Evolutionary conservation across 306 rosid genomes (phyloP).

Genomic region (Trichosanthes cucumerina): DNA sequence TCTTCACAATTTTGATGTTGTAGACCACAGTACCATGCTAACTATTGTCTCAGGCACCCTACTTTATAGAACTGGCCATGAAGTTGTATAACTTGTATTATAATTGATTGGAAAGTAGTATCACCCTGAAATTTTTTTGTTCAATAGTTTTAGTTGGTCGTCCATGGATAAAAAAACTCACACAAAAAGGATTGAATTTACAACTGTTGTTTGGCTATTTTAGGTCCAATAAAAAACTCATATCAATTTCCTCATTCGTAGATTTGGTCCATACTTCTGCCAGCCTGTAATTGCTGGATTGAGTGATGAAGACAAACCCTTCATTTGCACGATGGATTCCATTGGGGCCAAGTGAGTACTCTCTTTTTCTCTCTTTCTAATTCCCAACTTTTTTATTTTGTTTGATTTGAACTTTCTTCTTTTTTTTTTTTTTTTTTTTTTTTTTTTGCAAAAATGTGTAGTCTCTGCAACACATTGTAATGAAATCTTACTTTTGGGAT

Average conservation of each 20-base stretch:
- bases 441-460: not conserved
- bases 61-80: not conserved
- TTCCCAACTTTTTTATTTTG: not conserved
- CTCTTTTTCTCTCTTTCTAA: not conserved
- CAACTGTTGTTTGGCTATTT: not conserved
- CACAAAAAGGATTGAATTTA: not conserved
- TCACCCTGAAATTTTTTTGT: not conserved
- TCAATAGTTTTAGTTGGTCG: not conserved
- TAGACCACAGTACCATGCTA: not conserved
- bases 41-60: not conserved
- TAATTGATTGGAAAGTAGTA: not conserved
- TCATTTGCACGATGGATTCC: constrained; percentile 94
- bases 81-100: too few relatives aligned
- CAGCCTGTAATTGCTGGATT: constrained; percentile 97
- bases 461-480: not conserved
- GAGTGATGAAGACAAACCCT: constrained; percentile 79
- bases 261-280: constrained; percentile 94
- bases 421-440: not conserved
- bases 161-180: not conserved
- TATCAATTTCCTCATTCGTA: constrained; percentile 11
- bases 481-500: not conserved
- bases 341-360: constrained; percentile 88
- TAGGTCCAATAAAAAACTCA: not conserved
- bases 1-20: not conserved
- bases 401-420: not conserved